Conservation (phyloP, 129 eudicot genomes). For the Scalesia atractyloides region DNA sequence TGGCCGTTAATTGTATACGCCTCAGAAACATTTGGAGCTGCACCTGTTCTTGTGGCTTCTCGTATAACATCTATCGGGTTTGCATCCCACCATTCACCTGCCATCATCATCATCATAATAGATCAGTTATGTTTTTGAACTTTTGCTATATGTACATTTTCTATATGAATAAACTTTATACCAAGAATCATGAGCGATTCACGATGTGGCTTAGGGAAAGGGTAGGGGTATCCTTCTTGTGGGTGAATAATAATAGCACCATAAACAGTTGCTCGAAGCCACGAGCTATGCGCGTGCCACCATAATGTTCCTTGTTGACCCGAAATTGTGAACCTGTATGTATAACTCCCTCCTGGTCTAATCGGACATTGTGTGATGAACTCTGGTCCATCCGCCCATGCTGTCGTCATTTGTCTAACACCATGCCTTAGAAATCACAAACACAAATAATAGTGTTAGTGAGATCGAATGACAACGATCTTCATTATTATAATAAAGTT, state of each 20-base stretch:
- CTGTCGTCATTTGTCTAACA: slow-evolving; percentile 78
- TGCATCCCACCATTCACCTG: slow-evolving; percentile 99
- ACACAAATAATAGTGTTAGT: not conserved
- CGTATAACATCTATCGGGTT: slow-evolving; percentile 81
- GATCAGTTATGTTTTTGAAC: slow-evolving; percentile 9
- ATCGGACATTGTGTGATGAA: slow-evolving; percentile 96
- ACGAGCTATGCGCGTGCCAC: slow-evolving; percentile 99
- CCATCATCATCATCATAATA: slow-evolving; percentile 24
- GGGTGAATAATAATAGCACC: slow-evolving; percentile 87
- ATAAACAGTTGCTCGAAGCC: slow-evolving; percentile 93
- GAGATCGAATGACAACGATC: not conserved
- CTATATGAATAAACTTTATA: slow-evolving; percentile 25
- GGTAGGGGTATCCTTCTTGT: slow-evolving; percentile 65
- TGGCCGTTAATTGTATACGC: slow-evolving; percentile 96
- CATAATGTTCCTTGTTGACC: slow-evolving; percentile 97
- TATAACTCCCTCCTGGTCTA: slow-evolving; percentile 92
- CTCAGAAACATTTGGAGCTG: slow-evolving; percentile 88
- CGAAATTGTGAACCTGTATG: slow-evolving; percentile 71
- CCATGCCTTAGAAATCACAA: slow-evolving; percentile 69
- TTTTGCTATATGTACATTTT: not conserved
- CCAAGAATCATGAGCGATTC: slow-evolving; percentile 79
- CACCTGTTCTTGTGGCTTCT: slow-evolving; percentile 90
- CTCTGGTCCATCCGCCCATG: slow-evolving; percentile 98
- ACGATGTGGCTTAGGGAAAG: slow-evolving; percentile 80
- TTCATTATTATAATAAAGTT: not conserved